Evolutionary conservation across 2,329 filamentous ascomycete genomes (phyloP), one percentile per base, ranked within the genome.

Genomic region (Tricladium varicosporioides): DNA sequence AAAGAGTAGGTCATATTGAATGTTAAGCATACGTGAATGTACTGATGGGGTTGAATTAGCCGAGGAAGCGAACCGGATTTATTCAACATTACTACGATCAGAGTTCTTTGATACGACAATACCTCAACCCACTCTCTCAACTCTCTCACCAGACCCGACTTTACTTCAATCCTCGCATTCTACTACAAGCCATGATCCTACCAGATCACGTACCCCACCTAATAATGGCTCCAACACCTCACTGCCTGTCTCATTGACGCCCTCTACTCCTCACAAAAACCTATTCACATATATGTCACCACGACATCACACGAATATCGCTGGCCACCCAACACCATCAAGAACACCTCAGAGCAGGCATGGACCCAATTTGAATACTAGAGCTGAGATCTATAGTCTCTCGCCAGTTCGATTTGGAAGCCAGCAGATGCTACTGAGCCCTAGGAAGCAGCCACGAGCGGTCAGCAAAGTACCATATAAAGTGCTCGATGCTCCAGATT

Each of bases 391-490:
- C 36, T 99, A 99, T 76, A 97, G 92, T 70, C 73, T 97, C 40
- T 97, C 94, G 0, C 94, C 94, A 0, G 93, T 99, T 62, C 88
- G 94, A 53, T 91, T 92, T 66, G 90, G 89, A 55, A 97, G 92
- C 67, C 94, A 97, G 69, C 89, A 91, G 58, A 95, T 99, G 81
- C 83, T 99, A 0, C 81, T 97, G 13, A 96, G 90, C 54, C 92
- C 93, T 2, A 83, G 92, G 60, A 91, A 94, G 67, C 91, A 94
- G 62, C 91, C 93, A 1, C 82, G 94, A 63, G 88, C 91, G 31
- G 91, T 99, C 16, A 93, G 91, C 73, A 97, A 97, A 72, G 93
- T 97, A 0, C 94, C 94, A 0, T 99, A 95, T 75, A 99, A 99
- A 74, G 94, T 99, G 1, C 80, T 99, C 9, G 94, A 99, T 76